Evolutionary conservation across 345 rosid genomes (phyloP), one percentile per base, ranked within the genome.

Genomic region (Rhizophora apiculata): DNA sequence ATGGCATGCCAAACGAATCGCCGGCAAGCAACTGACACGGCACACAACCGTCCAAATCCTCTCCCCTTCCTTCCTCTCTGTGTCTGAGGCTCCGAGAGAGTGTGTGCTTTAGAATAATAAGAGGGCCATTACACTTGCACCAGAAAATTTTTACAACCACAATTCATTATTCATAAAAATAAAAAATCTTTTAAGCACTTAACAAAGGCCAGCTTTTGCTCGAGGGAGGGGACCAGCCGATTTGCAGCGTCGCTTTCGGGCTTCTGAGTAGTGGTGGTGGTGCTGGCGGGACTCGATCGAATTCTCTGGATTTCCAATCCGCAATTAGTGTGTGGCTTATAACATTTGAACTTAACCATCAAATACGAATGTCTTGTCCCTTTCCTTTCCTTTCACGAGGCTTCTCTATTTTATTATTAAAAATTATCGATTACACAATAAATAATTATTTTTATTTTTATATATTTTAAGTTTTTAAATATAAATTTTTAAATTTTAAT

Each of bases 81-180:
- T 6, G 16, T 29, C 24, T 1, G 29, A 20, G 49, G 15, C 18
- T 43, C 49, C 1, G 18, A 43, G 43, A 11, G 48, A 3, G 48
- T 4, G 49, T 3, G 49, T 43, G 48, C 4, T 10, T 15, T 39
- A 10, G 15, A 39, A 39, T 0, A 39, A 39, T 10, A 10, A 43
- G 49, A 13, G 16, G 18, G 49, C 19, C 18, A 3, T 15, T 13
- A 13, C 49, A 13, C 16, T 43, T 13, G 18, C 18, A 15, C 49
- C 0, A 43, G 19, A 43, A 43, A 2, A 0, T 3, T 11, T 43
- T 43, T 43, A 15, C 49, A 1, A 43, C 49, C 49, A 43, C 49
- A 13, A 43, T 43, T 43, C 49, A 43, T 43, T 13, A 72, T 60
- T 81, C 81, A 80, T 76, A 66, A 63, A n/a, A n/a, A 20, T n/a